Percentiles rank a stretch among this genome's conserved stretches.
Conservation (phyloP, 495 filamentous ascomycete species). For the Penicillium dipodomyicola region DNA sequence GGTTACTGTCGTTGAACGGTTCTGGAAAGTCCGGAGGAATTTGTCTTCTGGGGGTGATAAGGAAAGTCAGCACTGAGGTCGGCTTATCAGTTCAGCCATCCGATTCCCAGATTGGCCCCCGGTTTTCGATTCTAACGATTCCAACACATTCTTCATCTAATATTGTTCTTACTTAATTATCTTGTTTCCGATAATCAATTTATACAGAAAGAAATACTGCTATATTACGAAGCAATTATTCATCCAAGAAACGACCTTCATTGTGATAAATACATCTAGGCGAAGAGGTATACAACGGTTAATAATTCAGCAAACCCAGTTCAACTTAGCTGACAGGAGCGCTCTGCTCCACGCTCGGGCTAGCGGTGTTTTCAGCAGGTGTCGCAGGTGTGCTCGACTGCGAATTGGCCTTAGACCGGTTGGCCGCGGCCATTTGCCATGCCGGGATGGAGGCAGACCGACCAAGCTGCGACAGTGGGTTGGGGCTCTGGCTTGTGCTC, state of each 20-base stretch:
- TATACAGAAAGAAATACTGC: neutral
- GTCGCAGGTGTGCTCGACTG: slow-evolving; percentile 29
- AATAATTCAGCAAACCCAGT: slow-evolving; percentile 3
- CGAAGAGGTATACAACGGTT: slow-evolving; percentile 26
- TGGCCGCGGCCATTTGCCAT: slow-evolving; percentile 82
- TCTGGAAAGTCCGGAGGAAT: slow-evolving; percentile 5
- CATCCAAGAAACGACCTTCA: slow-evolving; percentile 16
- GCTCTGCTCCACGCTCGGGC: slow-evolving; percentile 29
- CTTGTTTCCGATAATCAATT: neutral
- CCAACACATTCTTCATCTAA: neutral
- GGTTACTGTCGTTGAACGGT: neutral
- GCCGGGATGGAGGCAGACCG: slow-evolving; percentile 75
- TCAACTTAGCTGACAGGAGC: slow-evolving; percentile 31
- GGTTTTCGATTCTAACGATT: neutral
- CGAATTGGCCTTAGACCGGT: slow-evolving; percentile 50
- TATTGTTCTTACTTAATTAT: neutral
- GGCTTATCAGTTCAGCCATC: slow-evolving; percentile 5
- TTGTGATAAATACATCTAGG: slow-evolving; percentile 28
- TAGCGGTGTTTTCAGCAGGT: slow-evolving; percentile 20
- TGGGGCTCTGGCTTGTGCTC: slow-evolving; percentile 37
- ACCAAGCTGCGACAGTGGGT: slow-evolving; percentile 43
- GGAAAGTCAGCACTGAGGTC: neutral
- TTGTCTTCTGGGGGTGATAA: slow-evolving; percentile 5
- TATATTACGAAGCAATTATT: neutral
- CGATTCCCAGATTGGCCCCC: neutral